Conservation (phyloP, 495 filamentous ascomycete genomes). For the Penicillium pulvis region DNA sequence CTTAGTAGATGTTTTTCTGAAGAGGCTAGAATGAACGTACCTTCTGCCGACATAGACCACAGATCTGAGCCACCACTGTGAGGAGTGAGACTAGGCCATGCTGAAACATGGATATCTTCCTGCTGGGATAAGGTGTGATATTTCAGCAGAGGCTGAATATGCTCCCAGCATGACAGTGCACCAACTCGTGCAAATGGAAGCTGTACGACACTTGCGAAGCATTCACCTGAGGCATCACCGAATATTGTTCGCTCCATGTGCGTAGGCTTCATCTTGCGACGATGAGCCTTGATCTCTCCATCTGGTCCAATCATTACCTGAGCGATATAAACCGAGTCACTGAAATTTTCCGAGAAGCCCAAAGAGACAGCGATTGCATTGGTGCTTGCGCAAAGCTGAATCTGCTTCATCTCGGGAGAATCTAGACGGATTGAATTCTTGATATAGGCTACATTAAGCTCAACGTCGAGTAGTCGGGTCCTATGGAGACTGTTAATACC, state of each 20-base stretch:
- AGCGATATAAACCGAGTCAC: constrained; percentile 56
- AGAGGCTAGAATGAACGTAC: constrained; percentile 12
- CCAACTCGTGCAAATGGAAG: constrained; percentile 49
- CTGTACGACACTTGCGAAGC: constrained; percentile 45
- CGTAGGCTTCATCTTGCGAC: constrained; percentile 62
- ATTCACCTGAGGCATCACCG: constrained; percentile 53
- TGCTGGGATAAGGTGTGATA: constrained; percentile 54
- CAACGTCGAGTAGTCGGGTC: constrained; percentile 47
- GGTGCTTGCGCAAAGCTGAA: constrained; percentile 41
- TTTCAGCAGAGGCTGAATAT: constrained; percentile 61
- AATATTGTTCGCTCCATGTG: constrained; percentile 66
- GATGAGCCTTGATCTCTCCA: constrained; percentile 46
- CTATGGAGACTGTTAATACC: constrained; percentile 22
- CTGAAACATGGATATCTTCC: constrained; percentile 58
- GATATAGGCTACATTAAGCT: constrained; percentile 48
- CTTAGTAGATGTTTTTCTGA: not conserved
- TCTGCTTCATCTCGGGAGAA: constrained; percentile 49
- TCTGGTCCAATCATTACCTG: constrained; percentile 52
- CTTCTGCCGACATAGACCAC: constrained; percentile 43
- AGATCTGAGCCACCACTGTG: constrained; percentile 25
- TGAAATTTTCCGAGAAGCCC: constrained; percentile 55
- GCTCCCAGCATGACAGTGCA: constrained; percentile 58
- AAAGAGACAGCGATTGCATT: constrained; percentile 51
- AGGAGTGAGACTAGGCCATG: constrained; percentile 53
- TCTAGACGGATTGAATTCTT: constrained; percentile 48